Conservation (phyloP, 768 basidiomycete genomes). For the Naganishia kalamii region DNA sequence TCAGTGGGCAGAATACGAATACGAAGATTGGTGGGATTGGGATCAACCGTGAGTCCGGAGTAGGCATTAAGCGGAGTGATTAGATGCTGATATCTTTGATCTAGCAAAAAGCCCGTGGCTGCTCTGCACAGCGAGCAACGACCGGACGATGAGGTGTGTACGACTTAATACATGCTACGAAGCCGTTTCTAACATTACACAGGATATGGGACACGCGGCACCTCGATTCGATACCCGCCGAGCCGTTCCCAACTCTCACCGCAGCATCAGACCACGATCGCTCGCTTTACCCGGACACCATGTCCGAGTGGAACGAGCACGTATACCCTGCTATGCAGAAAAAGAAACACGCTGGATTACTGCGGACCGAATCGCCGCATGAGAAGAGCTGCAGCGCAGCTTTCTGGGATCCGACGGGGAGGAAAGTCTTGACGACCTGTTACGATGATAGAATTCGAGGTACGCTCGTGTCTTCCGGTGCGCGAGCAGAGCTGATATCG, state of each 20-base stretch:
- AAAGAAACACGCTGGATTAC: neutral
- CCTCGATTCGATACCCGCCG: conserved; percentile 29
- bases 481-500: neutral
- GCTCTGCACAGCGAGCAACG: conserved; percentile 45
- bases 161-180: neutral
- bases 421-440: conserved; percentile 45
- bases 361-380: conserved; percentile 30
- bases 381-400: conserved; percentile 45
- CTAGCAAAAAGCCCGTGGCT: conserved; percentile 41
- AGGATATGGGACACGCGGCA: conserved; percentile 46
- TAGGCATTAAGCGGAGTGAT: conserved; percentile 9
- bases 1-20: conserved; percentile 34
- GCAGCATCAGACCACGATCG: conserved; percentile 13
- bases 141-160: conserved; percentile 35
- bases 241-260: conserved; percentile 30
- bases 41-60: conserved; percentile 40
- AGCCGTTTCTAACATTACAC: neutral
- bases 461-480: conserved; percentile 26
- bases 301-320: conserved; percentile 1
- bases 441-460: conserved; percentile 49
- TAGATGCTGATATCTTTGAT: conserved; percentile 21
- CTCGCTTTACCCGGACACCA: neutral
- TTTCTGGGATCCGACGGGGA: conserved; percentile 50
- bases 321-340: conserved; percentile 1
- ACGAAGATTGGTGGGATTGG: conserved; percentile 47